Evolutionary conservation across 202 grass and related monocot genomes (phyloP).

Genomic region (Schoenoplectus tabernaemontani): DNA sequence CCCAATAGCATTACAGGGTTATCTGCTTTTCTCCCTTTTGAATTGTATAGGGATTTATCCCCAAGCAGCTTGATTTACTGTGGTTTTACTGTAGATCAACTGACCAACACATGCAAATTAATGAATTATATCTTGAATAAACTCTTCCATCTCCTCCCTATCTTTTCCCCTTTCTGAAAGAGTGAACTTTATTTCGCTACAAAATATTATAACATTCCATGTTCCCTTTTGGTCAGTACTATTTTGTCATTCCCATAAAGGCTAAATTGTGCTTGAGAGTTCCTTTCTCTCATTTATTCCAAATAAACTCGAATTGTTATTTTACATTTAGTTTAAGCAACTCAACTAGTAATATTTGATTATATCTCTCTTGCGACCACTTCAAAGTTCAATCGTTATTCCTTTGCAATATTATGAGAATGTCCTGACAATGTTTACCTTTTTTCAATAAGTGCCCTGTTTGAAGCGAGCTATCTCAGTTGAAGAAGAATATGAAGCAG

Average conservation of each 20-base stretch:
- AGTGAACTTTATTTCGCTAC: not conserved
- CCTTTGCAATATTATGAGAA: not conserved
- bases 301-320: not conserved
- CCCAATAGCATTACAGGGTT: too few species aligned
- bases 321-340: not conserved
- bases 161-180: not conserved
- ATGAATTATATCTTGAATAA: too few species aligned
- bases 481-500: constrained; percentile 87
- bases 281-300: not conserved
- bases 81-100: too few species aligned
- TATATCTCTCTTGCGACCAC: not conserved
- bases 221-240: not conserved
- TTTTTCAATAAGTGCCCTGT: constrained; percentile 58
- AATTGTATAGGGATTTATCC: too few species aligned
- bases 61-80: too few species aligned
- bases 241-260: not conserved
- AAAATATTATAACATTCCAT: not conserved
- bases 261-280: not conserved
- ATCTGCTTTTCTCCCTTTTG: too few species aligned
- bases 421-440: not conserved
- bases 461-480: constrained; percentile 59
- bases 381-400: not conserved
- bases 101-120: not conserved
- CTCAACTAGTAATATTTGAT: not conserved
- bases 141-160: too few species aligned